These are phyloP conservation scores for Vinca minor DNA, from an alignment of 257 asterid species.

Conservation along the genomic window DNA sequence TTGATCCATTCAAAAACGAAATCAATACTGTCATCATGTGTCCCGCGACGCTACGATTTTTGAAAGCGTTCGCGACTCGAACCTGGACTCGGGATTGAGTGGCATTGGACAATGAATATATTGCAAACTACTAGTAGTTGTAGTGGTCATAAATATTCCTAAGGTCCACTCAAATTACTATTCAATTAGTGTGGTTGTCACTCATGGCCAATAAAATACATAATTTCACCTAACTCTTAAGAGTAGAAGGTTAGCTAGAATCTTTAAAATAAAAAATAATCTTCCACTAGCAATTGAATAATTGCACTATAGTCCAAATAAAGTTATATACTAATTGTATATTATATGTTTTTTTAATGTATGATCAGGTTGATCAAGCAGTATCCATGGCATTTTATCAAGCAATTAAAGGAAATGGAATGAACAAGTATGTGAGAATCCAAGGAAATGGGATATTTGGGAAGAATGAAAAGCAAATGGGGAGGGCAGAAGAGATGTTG, in stretches of 20 bases:
- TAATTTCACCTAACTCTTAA: neutral
- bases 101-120: no score
- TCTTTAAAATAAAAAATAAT: neutral
- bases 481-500: conserved; percentile 42
- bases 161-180: neutral
- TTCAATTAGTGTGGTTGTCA: neutral
- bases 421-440: conserved; percentile 54
- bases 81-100: no score
- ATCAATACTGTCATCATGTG: no score
- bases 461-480: neutral
- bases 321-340: no score
- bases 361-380: conserved; percentile 70
- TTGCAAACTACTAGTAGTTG: no score
- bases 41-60: no score
- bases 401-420: conserved; percentile 17
- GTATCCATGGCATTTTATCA: conserved; percentile 85
- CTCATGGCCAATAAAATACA: no score
- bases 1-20: no score
- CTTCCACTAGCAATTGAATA: neutral
- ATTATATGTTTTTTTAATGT: no score
- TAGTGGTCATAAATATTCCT: neutral
- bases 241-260: neutral
- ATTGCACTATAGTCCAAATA: no score
- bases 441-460: conserved; percentile 44
- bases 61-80: no score